Conservation (phyloP, 2,329 filamentous ascomycete species). For the Alternaria sp. region DNA sequence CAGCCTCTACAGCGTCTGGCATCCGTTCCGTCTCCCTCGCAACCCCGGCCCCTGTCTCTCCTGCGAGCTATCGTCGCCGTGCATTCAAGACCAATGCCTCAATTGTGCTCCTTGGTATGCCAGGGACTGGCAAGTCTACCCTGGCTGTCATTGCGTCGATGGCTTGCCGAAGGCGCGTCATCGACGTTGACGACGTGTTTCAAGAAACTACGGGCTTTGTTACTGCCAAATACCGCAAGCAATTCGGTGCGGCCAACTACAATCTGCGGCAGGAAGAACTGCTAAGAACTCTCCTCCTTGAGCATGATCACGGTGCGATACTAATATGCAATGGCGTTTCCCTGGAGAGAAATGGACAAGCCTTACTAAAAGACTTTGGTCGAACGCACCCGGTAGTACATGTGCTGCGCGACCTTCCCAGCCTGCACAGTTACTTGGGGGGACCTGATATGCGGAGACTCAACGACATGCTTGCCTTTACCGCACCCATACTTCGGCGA, state of each 20-base stretch:
- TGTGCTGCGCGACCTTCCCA: conserved; percentile 69
- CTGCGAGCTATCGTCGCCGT: conserved; percentile 37
- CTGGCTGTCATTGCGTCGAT: conserved; percentile 78
- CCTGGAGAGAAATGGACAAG: conserved; percentile 70
- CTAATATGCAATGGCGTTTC: conserved; percentile 76
- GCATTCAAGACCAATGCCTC: conserved; percentile 70
- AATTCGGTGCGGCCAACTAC: conserved; percentile 69
- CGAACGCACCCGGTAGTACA: conserved; percentile 75
- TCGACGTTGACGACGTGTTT: conserved; percentile 75
- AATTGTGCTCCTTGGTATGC: conserved; percentile 75
- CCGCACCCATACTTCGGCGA: conserved; percentile 66
- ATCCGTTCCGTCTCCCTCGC: conserved; percentile 41
- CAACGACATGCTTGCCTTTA: conserved; percentile 65
- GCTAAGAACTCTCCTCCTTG: conserved; percentile 66
- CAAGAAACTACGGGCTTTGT: conserved; percentile 69
- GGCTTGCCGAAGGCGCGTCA: conserved; percentile 71
- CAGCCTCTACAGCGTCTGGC: conserved; percentile 38
- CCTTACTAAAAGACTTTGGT: conserved; percentile 68
- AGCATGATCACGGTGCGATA: conserved; percentile 68
- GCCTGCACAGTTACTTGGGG: conserved; percentile 69
- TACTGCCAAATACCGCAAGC: conserved; percentile 69
- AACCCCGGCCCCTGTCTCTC: conserved; percentile 34
- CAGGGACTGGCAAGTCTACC: conserved; percentile 78
- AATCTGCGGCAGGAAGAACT: conserved; percentile 70
- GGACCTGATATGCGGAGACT: conserved; percentile 65